These are phyloP conservation scores for Lachancea waltii DNA, from an alignment of 805 yeast genomes.

Conservation along the genomic window DNA sequence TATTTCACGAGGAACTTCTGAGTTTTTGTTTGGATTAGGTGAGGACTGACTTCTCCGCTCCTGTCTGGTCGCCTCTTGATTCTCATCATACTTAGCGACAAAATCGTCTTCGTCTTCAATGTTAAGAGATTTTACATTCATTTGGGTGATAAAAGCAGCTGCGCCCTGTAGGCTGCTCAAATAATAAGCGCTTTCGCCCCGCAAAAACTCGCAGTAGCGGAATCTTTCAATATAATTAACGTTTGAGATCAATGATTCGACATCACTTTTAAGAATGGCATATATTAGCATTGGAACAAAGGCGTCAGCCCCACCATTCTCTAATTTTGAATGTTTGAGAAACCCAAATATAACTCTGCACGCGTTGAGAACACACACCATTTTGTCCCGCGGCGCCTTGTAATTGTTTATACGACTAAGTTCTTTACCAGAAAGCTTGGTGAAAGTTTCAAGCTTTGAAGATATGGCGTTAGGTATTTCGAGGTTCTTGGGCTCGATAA, in stretches of 20 bases:
- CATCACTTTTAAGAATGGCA: constrained; percentile 64
- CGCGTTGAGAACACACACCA: constrained; percentile 82
- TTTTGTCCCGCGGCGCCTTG: constrained; percentile 91
- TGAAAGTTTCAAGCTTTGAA: constrained; percentile 46
- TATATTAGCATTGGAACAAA: constrained; percentile 86
- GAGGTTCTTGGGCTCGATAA: constrained; percentile 69
- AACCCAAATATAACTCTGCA: constrained; percentile 90
- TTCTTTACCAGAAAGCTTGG: constrained; percentile 64
- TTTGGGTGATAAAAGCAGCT: constrained; percentile 62
- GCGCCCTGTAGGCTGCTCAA: constrained; percentile 89
- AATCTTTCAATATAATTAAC: constrained; percentile 80
- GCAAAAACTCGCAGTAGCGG: constrained; percentile 63
- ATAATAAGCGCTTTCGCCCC: constrained; percentile 89
- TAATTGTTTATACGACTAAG: constrained; percentile 71
- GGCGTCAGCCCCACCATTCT: constrained; percentile 82
- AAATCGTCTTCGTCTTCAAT: constrained; percentile 54
- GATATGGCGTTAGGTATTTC: constrained; percentile 59
- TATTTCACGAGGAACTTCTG: background rate
- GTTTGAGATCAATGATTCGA: constrained; percentile 65
- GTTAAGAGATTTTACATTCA: constrained; percentile 53
- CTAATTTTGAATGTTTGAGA: constrained; percentile 57
- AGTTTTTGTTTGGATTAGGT: background rate
- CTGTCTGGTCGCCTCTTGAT: constrained; percentile 37
- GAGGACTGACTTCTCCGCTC: constrained; percentile 8
- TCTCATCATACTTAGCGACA: constrained; percentile 40